Percentiles rank a stretch among this genome's conserved stretches.
phyloP scores from a whole-genome alignment of 306 rosid genomes.

The Cucumis hystrix region DNA sequence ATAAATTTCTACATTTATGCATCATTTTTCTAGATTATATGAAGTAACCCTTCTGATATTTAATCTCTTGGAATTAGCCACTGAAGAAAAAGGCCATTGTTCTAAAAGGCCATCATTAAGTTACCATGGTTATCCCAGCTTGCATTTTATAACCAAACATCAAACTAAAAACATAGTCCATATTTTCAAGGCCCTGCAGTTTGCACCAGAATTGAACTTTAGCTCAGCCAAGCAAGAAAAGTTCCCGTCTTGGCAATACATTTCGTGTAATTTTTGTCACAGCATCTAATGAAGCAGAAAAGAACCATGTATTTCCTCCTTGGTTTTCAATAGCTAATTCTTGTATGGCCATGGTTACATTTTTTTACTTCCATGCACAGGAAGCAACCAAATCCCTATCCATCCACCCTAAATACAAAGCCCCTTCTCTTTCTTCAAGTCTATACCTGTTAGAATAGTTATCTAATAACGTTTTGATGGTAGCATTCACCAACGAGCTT shows the following conservation, averaged over 20 bases:
- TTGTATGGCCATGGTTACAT: not conserved
- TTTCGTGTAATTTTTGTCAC: too few species aligned
- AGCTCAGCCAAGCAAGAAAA: not conserved
- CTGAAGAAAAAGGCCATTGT: not conserved
- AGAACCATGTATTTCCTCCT: not conserved
- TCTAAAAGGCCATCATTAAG: not conserved
- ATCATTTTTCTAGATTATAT: not conserved
- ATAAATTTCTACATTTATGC: too few species aligned
- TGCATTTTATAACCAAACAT: not conserved
- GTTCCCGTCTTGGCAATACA: not conserved
- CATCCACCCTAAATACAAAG: conserved; percentile 97
- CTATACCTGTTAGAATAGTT: conserved; percentile 58
- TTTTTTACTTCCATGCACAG: conserved; percentile 75
- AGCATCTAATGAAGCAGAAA: not conserved
- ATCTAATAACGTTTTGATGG: conserved; percentile 72
- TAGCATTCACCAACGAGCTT: conserved; percentile 79
- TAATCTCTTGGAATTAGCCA: conserved; percentile 1
- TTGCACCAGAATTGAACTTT: not conserved
- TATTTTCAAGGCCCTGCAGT: conserved; percentile 4
- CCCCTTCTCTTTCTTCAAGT: conserved; percentile 75
- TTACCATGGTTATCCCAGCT: not conserved
- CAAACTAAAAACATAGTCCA: not conserved
- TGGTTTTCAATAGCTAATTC: not conserved
- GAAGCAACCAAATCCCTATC: conserved; percentile 87
- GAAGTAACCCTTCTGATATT: not conserved